A percentile compares a stretch with the other conserved stretches of the same genome.
Evolutionary conservation across 495 filamentous ascomycete genomes (phyloP).

Genomic region (Aspergillus carlsbadensis): DNA sequence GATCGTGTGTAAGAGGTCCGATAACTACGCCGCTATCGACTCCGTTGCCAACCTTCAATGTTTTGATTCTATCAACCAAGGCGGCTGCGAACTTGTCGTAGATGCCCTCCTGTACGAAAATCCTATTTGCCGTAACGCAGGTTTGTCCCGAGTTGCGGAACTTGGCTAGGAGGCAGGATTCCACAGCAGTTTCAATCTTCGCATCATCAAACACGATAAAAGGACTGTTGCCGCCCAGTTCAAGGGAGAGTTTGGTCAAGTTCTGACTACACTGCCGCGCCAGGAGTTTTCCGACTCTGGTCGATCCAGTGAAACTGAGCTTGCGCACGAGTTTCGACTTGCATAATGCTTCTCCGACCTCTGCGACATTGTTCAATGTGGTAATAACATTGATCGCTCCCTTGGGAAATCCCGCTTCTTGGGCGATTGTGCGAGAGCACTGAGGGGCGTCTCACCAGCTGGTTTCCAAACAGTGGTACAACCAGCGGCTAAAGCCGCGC

Average conservation of each 20-base stretch:
- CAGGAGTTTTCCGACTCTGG: constrained; percentile 49
- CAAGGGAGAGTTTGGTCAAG: constrained; percentile 63
- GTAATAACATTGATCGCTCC: constrained; percentile 62
- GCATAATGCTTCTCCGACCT: constrained; percentile 57
- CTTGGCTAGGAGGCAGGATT: constrained; percentile 48
- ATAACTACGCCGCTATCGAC: constrained; percentile 48
- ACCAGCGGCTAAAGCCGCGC: constrained; percentile 61
- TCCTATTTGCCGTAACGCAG: constrained; percentile 60
- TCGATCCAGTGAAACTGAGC: constrained; percentile 65
- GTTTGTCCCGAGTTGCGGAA: constrained; percentile 59
- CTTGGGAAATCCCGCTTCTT: constrained; percentile 57
- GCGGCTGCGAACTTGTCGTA: constrained; percentile 44
- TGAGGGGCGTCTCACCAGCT: constrained; percentile 52
- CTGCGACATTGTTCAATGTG: constrained; percentile 53
- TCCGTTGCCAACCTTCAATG: constrained; percentile 57
- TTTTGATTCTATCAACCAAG: constrained; percentile 43
- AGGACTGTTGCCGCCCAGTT: constrained; percentile 66
- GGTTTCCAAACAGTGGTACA: constrained; percentile 54
- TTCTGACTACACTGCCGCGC: constrained; percentile 47
- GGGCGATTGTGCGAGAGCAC: constrained; percentile 54
- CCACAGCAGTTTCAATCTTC: constrained; percentile 53
- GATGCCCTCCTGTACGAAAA: constrained; percentile 54
- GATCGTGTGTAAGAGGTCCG: constrained; percentile 56
- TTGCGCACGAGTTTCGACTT: constrained; percentile 56
- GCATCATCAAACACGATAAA: constrained; percentile 68